Conservation (phyloP, 768 basidiomycete species). For the Auricularia sp. region DNA sequence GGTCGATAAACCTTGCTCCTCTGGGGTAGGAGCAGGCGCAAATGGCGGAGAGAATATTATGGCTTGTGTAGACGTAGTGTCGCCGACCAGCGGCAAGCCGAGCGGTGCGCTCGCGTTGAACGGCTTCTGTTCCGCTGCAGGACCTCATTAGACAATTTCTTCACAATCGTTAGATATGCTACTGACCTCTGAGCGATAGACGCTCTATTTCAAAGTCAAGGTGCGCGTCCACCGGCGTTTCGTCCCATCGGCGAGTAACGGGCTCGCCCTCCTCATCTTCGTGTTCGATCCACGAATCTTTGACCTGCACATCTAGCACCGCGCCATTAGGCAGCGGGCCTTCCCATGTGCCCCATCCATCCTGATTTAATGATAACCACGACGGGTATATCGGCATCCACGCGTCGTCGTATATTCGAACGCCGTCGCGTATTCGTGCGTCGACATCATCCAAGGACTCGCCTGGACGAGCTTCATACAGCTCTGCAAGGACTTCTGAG, state of each 20-base stretch:
- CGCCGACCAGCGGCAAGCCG: conserved; percentile 49
- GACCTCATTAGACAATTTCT: neutral
- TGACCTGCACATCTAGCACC: neutral
- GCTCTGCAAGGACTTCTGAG: neutral
- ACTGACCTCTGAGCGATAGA: neutral
- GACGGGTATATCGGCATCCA: neutral
- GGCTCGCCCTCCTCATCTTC: neutral
- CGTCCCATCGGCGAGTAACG: neutral
- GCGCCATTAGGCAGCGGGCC: neutral
- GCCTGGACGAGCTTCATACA: neutral
- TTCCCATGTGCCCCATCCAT: neutral
- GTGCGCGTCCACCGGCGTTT: neutral
- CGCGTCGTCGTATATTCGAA: neutral
- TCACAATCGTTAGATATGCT: no score
- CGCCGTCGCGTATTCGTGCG: neutral
- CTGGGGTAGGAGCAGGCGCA: conserved; percentile 20
- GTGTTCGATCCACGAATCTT: neutral
- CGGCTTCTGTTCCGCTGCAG: neutral
- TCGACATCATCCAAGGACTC: neutral
- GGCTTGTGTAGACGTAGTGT: conserved; percentile 64
- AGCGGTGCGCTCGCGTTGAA: neutral
- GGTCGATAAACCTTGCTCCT: conserved; percentile 22
- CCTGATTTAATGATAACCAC: neutral
- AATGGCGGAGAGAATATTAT: conserved; percentile 59
- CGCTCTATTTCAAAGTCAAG: neutral